phyloP scores from a whole-genome alignment of 2,329 filamentous ascomycete genomes.

The Rhinocladiella mackenziei region DNA sequence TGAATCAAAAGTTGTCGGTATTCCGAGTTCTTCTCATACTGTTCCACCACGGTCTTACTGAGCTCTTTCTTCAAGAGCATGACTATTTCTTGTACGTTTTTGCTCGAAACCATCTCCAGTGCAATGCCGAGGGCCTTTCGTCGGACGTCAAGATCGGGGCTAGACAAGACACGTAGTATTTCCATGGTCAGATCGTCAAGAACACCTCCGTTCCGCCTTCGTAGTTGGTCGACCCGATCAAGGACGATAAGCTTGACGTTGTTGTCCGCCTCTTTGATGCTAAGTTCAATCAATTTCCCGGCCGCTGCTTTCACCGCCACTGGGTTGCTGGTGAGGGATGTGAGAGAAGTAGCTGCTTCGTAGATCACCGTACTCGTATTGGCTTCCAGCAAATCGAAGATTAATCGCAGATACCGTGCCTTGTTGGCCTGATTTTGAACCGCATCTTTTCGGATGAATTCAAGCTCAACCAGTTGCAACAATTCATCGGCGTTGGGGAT shows the following conservation, averaged over 20 bases:
- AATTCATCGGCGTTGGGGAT: slow-evolving; percentile 93
- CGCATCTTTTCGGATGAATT: slow-evolving; percentile 98
- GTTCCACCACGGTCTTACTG: slow-evolving; percentile 94
- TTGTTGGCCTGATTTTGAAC: slow-evolving; percentile 92
- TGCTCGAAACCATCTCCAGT: slow-evolving; percentile 96
- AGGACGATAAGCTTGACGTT: slow-evolving; percentile 98
- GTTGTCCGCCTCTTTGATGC: slow-evolving; percentile 97
- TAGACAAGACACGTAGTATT: slow-evolving; percentile 88
- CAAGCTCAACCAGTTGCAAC: slow-evolving; percentile 85
- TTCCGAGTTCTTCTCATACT: slow-evolving; percentile 97
- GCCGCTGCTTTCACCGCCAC: slow-evolving; percentile 97
- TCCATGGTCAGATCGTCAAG: slow-evolving; percentile 96
- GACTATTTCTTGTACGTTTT: slow-evolving; percentile 97
- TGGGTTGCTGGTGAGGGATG: slow-evolving; percentile 88
- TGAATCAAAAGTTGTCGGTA: slow-evolving; percentile 94
- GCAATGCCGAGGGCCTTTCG: slow-evolving; percentile 86
- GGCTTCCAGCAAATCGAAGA: slow-evolving; percentile 94
- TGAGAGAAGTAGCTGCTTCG: slow-evolving; percentile 92
- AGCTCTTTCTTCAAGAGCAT: slow-evolving; percentile 96
- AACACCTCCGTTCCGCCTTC: slow-evolving; percentile 83
- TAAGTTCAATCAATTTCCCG: slow-evolving; percentile 91
- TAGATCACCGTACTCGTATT: slow-evolving; percentile 93
- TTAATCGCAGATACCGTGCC: slow-evolving; percentile 86
- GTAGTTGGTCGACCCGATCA: slow-evolving; percentile 83
- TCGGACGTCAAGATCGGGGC: slow-evolving; percentile 91